Evolutionary conservation across 2,329 filamentous ascomycete genomes (phyloP), one percentile per base, ranked within the genome.

Genomic region (Plectosphaerella sp.): DNA sequence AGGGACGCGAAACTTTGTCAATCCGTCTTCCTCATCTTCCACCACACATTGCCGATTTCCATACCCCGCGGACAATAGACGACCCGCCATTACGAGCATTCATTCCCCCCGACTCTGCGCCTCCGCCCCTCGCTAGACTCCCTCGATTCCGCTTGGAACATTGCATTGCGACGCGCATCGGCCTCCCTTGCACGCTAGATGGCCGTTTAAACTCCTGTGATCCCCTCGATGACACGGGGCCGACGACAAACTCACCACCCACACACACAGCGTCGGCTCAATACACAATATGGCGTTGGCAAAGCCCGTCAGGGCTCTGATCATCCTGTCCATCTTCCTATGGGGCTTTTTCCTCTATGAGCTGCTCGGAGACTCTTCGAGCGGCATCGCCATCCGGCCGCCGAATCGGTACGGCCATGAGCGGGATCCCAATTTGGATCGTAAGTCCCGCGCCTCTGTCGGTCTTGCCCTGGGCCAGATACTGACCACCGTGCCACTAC

Each of bases 361-460:
- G 64, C 76, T 94, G 62, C 84, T 88, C 67, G 82, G 80, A 56
- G 18, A 43, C 41, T 78, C 82, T 9, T 75, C 80, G 20, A 70
- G 72, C 37, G 59, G 67, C 47, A 60, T 72, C 16, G 41, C 41
- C 58, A 60, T 72, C 57, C 60, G 63, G 49, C 64, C 66, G 35
- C 68, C 70, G 59, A 54, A 52, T 42, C 54, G 55, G 47, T 56
- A 54, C 41, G 52, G 51, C 25, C 37, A 65, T 66, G 56, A 57
- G 47, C 81, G 83, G 54, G 93, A 97, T 72, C 93, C 93, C 51
- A 90, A 93, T 64, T 68, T 92, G 64, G 91, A 97, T 71, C 84
- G 92, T 96, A 77, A 67, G 88, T 72, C 37, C 4, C 5, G 4
- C 37, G 4, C 35, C 35, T 48, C 25, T 47, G 36, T 42, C 33